Base-by-base conservation (phyloP, 176 grass and related monocot genomes). In the Aegilops speltoides region DNA sequence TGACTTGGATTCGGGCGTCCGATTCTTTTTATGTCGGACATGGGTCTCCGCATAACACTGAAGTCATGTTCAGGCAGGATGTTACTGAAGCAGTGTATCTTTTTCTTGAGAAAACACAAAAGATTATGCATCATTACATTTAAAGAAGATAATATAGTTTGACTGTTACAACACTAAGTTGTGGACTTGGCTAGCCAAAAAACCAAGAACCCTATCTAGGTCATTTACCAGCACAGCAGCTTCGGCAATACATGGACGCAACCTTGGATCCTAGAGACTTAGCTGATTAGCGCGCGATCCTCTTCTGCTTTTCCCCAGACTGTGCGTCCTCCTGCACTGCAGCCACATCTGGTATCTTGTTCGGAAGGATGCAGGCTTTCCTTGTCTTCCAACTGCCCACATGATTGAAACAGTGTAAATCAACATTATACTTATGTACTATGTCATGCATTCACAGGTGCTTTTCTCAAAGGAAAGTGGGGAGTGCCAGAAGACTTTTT, bases 401-500 rank as follows among this genome's bases (percentile, higher is more conserved):
- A 31, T 76, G 24, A 17, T 9, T 17, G 45, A 76, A 76, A 26
- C 11, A 20, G 19, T 82, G 45, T 9, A 56, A 63, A 73, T 63
- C 5, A 65, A 72, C 26, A 56, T 65, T 64, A 64, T 79, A 73
- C 61, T 29, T 37, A 84, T 84, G 26, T 80, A 60, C 45, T 33
- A 60, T 20, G 17, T 36, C 60, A 38, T 83, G 38, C 71, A 33
- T 76, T 73, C 92, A 23, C 92, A 98, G 97, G 93, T 98, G 67
- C 73, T 90, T 36, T 94, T 90, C 87, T 79, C 79, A 76, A 56
- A 52, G 26, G 91, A 94, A 77, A 87, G 84, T 71, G 97, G 92
- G 31, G 74, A 93, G 72, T 96, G 84, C 79, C 87, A 90, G 68
- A 98, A 70, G 33, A 93, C 92, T 8, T 98, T 98, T 82, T 89